Conservation (phyloP, 1,284 basidiomycete genomes). For the Inonotus hispidus region DNA sequence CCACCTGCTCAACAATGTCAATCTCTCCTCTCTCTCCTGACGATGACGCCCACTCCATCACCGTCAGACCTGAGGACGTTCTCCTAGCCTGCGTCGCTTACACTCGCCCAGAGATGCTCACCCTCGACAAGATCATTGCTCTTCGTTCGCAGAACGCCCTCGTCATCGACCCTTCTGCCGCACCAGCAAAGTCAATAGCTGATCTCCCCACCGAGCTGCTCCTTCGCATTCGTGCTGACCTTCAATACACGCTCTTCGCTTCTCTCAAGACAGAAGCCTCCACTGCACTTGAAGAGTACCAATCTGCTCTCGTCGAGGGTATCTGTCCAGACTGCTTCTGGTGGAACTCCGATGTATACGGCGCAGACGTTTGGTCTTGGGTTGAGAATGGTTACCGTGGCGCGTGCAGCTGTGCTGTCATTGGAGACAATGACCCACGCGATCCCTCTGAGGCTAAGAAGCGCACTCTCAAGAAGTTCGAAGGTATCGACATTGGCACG, state of each 20-base stretch:
- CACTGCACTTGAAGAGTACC: constrained; percentile 36
- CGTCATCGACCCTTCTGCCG: constrained; percentile 20
- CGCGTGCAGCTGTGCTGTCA: constrained; percentile 19
- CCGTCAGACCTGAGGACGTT: constrained; percentile 25
- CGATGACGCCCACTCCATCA: constrained; percentile 2
- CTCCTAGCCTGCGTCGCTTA: constrained; percentile 46
- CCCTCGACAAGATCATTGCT: constrained; percentile 34
- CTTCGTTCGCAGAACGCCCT: constrained; percentile 21
- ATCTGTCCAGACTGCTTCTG: constrained; percentile 41
- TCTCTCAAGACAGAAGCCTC: constrained; percentile 33
- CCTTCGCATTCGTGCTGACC: constrained; percentile 36
- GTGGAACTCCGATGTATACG: constrained; percentile 44
- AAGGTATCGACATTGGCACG: constrained; percentile 11
- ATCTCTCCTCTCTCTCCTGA: neutral
- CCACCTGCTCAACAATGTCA: neutral
- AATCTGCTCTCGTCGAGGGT: constrained; percentile 34
- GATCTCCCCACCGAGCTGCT: constrained; percentile 45
- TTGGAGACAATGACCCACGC: constrained; percentile 13
- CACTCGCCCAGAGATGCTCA: constrained; percentile 37
- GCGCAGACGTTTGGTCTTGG: constrained; percentile 44
- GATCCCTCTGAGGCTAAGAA: constrained; percentile 6
- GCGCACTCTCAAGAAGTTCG: constrained; percentile 2
- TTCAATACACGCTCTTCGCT: constrained; percentile 33
- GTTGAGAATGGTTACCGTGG: constrained; percentile 17
- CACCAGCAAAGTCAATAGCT: neutral